These are phyloP conservation scores for Fusarium miscanthi DNA, from an alignment of 2,329 filamentous ascomycete genomes.

Conservation along the genomic window DNA sequence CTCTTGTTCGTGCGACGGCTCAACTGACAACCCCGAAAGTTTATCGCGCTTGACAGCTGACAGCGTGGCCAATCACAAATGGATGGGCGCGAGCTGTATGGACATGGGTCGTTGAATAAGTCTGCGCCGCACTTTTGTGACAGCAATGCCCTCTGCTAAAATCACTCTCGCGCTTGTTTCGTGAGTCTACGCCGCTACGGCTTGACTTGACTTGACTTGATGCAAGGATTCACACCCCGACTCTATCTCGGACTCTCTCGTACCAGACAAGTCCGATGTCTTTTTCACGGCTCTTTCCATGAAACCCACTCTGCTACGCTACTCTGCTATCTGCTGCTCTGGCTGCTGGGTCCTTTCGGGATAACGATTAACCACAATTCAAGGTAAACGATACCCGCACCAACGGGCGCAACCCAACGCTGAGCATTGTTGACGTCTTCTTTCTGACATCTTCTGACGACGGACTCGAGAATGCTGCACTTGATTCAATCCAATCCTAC, in stretches of 20 bases:
- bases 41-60: slow-evolving; percentile 28
- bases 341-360: not conserved
- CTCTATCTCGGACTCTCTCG: slow-evolving; percentile 4
- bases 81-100: not conserved
- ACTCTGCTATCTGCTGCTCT: not conserved
- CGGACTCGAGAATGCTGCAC: not conserved
- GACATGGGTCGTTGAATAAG: slow-evolving; percentile 11
- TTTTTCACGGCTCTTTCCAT: not conserved
- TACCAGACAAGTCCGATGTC: not conserved
- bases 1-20: slow-evolving; percentile 10
- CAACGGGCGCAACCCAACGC: not conserved
- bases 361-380: not conserved
- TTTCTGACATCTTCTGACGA: not conserved
- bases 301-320: not conserved
- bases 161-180: slow-evolving; percentile 32
- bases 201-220: not conserved
- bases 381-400: not conserved
- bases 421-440: not conserved
- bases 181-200: not conserved
- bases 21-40: not conserved
- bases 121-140: slow-evolving; percentile 6
- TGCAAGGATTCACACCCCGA: slow-evolving; percentile 15
- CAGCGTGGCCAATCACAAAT: slow-evolving; percentile 8
- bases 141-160: not conserved
- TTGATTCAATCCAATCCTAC: not conserved